Base-by-base conservation (phyloP, 2,329 filamentous ascomycete species). In the Penicillium sp. region DNA sequence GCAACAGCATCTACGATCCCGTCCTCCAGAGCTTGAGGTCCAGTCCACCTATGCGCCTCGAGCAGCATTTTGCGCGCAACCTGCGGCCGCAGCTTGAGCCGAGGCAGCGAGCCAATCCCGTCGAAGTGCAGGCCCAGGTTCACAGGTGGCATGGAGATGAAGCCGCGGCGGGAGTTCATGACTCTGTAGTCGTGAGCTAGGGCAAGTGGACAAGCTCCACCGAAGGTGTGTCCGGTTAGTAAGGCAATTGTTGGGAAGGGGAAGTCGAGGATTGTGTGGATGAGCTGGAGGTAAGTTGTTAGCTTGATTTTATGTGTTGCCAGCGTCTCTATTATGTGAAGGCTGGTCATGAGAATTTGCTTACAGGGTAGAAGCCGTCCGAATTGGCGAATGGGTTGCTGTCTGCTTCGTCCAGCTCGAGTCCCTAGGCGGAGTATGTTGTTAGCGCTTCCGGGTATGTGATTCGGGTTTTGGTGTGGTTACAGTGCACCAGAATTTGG, bases 361-460 rank as follows among this genome's bases (percentile, higher is more conserved):
- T 73, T 16, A 81, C 80, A 44, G 82, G 81, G 10, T 77, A 78
- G 47, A 83, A 85, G 22, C 72, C 75, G 57, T 77, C 81, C 13
- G 74, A 73, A 33, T 85, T 82, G 66, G 75, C 81, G 46, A 75
- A 77, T 22, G 77, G 75, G 55, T 76, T 77, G 13, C 68, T 72
- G 40, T 75, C 73, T 10, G 62, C 57, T 55, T 77, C 75, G 38
- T 77, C 75, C 3, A 77, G 63, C 27, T 77, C 75, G 12, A 77
- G 61, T 2, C 74, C 75, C 47, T 65, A 35, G 38, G 10, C 5
- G 7, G 35, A 4, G 19, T 10, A 25, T 25, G 4, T 25, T 27
- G 11, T 46, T 14, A 31, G 25, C 30, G 5, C 22, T 34, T 33
- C 34, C 6, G 22, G 22, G 5, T 7, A 25, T 28, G 33, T 12